Percentiles rank a stretch among this genome's conserved stretches.
phyloP scores from a whole-genome alignment of 1,139 yeast species.

The Kodamaea anthophila region DNA sequence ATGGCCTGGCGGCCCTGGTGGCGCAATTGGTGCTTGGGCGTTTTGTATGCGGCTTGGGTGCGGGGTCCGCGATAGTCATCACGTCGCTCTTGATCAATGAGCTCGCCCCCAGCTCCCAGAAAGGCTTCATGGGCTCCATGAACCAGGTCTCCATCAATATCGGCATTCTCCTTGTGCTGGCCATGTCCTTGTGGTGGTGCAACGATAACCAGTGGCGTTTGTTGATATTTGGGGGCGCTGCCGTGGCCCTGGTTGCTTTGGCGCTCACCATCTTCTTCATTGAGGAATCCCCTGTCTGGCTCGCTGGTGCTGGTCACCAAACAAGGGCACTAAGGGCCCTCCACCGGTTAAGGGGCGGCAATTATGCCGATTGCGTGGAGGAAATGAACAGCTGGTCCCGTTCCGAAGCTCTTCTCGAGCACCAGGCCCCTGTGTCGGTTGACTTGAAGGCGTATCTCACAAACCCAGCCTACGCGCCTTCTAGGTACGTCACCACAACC shows the following conservation, averaged over 20 bases:
- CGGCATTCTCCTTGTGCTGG: conserved; percentile 78
- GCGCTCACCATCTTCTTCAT: conserved; percentile 36
- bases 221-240: conserved; percentile 54
- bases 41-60: conserved; percentile 73
- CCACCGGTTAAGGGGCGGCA: conserved; percentile 38
- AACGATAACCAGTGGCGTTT: conserved; percentile 65
- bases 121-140: conserved; percentile 82
- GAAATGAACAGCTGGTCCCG: conserved; percentile 36
- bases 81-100: conserved; percentile 80
- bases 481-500: conserved; percentile 63
- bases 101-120: conserved; percentile 58
- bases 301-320: conserved; percentile 33
- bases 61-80: conserved; percentile 81
- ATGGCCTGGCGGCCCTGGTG: conserved; percentile 47
- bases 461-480: conserved; percentile 45
- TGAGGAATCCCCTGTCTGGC: conserved; percentile 88
- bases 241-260: conserved; percentile 47
- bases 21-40: conserved; percentile 57
- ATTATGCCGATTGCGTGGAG: conserved; percentile 27
- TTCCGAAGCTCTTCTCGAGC: conserved; percentile 5
- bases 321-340: conserved; percentile 30
- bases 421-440: conserved; percentile 12
- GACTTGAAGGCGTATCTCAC: conserved; percentile 41
- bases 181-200: conserved; percentile 64
- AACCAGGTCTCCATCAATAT: conserved; percentile 79